Percentiles rank a stretch among this genome's conserved stretches.
phyloP scores from a whole-genome alignment of 1,284 basidiomycete genomes.

The Trametes versicolor region DNA sequence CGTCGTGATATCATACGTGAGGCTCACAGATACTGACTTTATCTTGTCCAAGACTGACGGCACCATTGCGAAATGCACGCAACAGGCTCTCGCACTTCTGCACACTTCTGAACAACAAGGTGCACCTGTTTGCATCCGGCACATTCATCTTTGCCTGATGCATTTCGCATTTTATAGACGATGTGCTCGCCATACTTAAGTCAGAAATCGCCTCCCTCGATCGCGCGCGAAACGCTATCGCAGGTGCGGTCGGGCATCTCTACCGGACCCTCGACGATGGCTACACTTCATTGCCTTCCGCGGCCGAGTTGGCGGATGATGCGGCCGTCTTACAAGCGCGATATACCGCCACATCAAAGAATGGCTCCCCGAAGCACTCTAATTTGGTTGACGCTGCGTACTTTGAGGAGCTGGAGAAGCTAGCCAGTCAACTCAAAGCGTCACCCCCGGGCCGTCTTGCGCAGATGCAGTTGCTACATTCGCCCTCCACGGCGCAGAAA shows the following conservation, averaged over 20 bases:
- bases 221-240: neutral
- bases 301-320: conserved; percentile 14
- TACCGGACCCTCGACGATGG: conserved; percentile 21
- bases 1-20: neutral
- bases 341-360: neutral
- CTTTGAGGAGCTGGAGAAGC: conserved; percentile 28
- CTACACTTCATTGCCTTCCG: conserved; percentile 17
- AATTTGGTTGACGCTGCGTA: conserved; percentile 19
- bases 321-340: conserved; percentile 1
- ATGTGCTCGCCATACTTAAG: conserved; percentile 1
- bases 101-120: neutral
- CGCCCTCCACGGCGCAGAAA: no score
- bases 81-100: neutral
- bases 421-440: conserved; percentile 20
- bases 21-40: neutral
- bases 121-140: neutral
- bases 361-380: neutral
- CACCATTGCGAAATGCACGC: neutral
- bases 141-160: no score
- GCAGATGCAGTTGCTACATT: neutral
- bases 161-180: neutral
- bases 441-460: neutral
- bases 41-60: neutral
- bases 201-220: conserved; percentile 12
- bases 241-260: conserved; percentile 8